Conservation (phyloP, 2,329 filamentous ascomycete species). For the Neonectria hederae region DNA sequence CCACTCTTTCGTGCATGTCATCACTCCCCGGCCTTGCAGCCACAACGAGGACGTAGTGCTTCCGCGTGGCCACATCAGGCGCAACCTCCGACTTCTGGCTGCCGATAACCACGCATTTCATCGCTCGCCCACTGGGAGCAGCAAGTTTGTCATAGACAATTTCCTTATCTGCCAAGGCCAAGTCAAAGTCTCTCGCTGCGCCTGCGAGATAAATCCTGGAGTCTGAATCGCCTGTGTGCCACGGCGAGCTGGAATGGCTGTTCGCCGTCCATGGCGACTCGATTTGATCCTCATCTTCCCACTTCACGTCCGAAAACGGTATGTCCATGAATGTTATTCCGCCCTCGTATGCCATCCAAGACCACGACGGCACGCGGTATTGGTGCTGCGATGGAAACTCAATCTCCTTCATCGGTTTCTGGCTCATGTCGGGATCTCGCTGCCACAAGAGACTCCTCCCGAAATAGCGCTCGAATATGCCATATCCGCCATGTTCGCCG, state of each 20-base stretch:
- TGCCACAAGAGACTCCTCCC: constrained; percentile 33
- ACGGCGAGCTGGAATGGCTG: neutral
- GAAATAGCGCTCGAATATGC: constrained; percentile 27
- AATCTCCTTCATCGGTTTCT: constrained; percentile 8
- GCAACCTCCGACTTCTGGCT: constrained; percentile 3
- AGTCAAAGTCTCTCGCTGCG: constrained; percentile 3
- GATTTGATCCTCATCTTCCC: constrained; percentile 14
- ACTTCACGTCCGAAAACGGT: constrained; percentile 28
- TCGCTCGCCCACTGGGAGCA: neutral
- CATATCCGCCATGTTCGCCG: constrained; percentile 28
- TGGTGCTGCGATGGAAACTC: constrained; percentile 5
- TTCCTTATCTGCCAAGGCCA: neutral
- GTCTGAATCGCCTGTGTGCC: constrained; percentile 22
- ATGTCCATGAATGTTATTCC: constrained; percentile 43
- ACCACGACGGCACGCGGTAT: constrained; percentile 44
- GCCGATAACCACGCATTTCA: constrained; percentile 21
- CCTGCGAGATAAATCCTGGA: constrained; percentile 12
- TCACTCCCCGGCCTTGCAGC: neutral
- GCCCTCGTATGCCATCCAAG: constrained; percentile 49
- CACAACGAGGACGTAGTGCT: constrained; percentile 10
- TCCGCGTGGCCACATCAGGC: neutral
- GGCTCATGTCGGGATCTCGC: neutral
- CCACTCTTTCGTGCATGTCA: constrained; percentile 8
- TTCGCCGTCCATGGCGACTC: constrained; percentile 19
- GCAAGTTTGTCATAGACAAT: constrained; percentile 15